Evolutionary conservation across 2,329 filamentous ascomycete species (phyloP), one percentile per base, ranked within the genome.

Genomic region (Scytalidium lignicola): DNA sequence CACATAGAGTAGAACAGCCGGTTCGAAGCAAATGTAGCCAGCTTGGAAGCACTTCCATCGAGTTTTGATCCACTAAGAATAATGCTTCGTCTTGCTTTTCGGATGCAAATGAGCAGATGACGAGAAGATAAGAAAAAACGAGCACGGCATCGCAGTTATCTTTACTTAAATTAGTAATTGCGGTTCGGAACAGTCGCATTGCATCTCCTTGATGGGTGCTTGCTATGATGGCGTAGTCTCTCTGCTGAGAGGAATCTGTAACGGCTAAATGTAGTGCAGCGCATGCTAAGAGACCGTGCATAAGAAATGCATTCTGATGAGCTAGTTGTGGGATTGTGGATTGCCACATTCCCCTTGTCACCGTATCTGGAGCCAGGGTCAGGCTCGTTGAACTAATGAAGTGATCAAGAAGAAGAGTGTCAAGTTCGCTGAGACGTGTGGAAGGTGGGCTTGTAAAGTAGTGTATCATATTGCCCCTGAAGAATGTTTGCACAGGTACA

Each of bases 221-320:
- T 23, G 53, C 55, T 28, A 40, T 29, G 19, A 55, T 51, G 9
- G 51, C 26, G 37, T 47, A 44, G n/a, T 50, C 26, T 18, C 28
- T 29, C 18, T 37, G 37, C 26, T 41, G 18, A 1, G 18, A 19
- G 10, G 55, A 51, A 32, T 52, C n/a, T 3, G 54, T 41, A 48
- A 51, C 44, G 10, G 52, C 51, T n/a, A 55, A 51, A 43, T 58
- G 56, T 20, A 57, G 39, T 13, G 70, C 67, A 1, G 71, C 60
- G 26, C 68, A 64, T 5, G 70, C 68, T 10, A 73, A 54, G 2
- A 73, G 60, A 10, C 70, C 66, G 48, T 73, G 66, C 54, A 74
- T 63, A 0, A 73, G 55, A 39, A 68, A 72, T 0, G 55, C 53
- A 39, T 68, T 59, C 2, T 52, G 47, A 7, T 64, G 56, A 22